phyloP scores from a whole-genome alignment of 345 rosid genomes.

The Pugionium dolabratum region DNA sequence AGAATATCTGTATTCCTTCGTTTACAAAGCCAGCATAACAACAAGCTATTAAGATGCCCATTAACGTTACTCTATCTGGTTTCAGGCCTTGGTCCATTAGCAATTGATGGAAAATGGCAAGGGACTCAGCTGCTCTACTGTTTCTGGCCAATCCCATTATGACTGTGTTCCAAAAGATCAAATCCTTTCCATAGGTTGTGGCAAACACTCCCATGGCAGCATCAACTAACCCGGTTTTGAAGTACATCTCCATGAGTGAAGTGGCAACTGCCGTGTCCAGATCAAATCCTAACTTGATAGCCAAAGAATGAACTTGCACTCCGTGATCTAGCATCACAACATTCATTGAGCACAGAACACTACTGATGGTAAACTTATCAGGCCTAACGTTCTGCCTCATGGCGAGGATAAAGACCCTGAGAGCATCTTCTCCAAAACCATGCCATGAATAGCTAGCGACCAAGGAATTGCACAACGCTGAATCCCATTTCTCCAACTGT shows the following conservation, averaged over 20 bases:
- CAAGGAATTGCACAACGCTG: conserved; percentile 57
- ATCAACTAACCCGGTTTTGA: conserved; percentile 52
- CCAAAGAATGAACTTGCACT: conserved; percentile 64
- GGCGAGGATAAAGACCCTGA: conserved; percentile 43
- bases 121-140: conserved; percentile 48
- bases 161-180: conserved; percentile 70
- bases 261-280: conserved; percentile 55
- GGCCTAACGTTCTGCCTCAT: conserved; percentile 53
- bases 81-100: conserved; percentile 41
- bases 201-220: conserved; percentile 51
- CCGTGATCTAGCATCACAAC: conserved; percentile 50
- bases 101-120: conserved; percentile 48
- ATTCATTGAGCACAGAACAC: conserved; percentile 52
- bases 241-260: conserved; percentile 68
- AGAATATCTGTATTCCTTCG: conserved; percentile 55
- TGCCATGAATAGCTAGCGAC: conserved; percentile 58
- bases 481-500: conserved; percentile 53
- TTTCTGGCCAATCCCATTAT: conserved; percentile 59
- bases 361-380: conserved; percentile 60
- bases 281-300: conserved; percentile 57
- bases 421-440: conserved; percentile 55
- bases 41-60: conserved; percentile 66
- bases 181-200: conserved; percentile 48
- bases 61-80: conserved; percentile 62
- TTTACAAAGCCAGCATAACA: conserved; percentile 51